A percentile compares a stretch with the other conserved stretches of the same genome.
Conservation (phyloP, 345 rosid species). For the Cardamine chenopodiifolia region DNA sequence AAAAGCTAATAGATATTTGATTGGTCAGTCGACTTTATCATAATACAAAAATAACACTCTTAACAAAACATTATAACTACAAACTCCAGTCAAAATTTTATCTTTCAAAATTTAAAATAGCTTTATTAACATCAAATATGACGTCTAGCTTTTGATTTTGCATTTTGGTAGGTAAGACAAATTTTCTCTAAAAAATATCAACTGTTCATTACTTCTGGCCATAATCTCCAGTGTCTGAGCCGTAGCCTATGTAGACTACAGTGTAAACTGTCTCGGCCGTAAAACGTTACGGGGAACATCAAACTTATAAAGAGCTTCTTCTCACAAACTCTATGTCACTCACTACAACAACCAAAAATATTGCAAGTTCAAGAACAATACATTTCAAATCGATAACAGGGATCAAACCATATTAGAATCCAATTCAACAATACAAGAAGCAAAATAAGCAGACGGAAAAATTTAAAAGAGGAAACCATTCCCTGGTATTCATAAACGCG, state of each 20-base stretch:
- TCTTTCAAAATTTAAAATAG: no score
- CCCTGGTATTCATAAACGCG: slow-evolving; percentile 5
- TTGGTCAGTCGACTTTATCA: no score
- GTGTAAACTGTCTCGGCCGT: not conserved
- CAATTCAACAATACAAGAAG: slow-evolving; percentile 26
- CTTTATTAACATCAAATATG: no score
- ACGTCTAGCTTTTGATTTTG: not conserved
- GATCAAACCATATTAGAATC: slow-evolving; percentile 27
- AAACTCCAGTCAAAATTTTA: no score
- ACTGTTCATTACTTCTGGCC: not conserved
- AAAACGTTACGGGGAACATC: not conserved
- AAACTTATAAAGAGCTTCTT: slow-evolving; percentile 26
- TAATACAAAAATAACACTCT: no score
- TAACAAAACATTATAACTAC: no score
- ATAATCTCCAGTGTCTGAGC: not conserved
- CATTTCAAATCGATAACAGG: not conserved
- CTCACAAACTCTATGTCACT: slow-evolving; percentile 35
- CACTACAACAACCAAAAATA: slow-evolving; percentile 24
- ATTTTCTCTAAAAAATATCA: not conserved
- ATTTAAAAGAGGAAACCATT: slow-evolving; percentile 22
- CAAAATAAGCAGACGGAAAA: slow-evolving; percentile 3
- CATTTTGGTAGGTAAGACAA: not conserved
- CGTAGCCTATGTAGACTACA: not conserved
- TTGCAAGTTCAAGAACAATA: slow-evolving; percentile 29
- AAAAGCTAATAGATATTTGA: no score